Base-by-base conservation (phyloP, 805 yeast species). In the Myxozyma sirexii region DNA sequence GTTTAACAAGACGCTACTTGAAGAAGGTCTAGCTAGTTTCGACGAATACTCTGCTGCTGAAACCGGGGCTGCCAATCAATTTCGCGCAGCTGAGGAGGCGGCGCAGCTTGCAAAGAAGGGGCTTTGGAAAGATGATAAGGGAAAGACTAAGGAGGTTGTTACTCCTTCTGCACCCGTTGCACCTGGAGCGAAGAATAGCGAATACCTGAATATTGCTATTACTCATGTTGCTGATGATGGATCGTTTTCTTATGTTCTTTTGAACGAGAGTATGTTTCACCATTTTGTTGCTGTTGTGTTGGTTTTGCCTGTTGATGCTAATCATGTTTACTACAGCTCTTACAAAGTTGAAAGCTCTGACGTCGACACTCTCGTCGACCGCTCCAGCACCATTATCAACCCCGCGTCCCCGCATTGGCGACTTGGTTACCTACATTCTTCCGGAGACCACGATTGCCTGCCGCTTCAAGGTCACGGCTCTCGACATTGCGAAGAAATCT, bases 41-140 rank as follows among this genome's bases (percentile, higher is more conserved):
- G 93, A 89, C 68, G 89, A 82, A 52, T 79, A 81, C 53, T 86
- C 93, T 1, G 82, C 87, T 6, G 81, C 81, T 50, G 57, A 54
- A 17, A 83, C 87, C 52, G 81, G 84, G 41, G 82, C 76, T 66
- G 82, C 77, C 47, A 68, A 78, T 33, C 84, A 82, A 57, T 78
- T 90, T 31, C 72, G 76, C 46, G 82, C 78, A 24, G 89, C 91
- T 10, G 87, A 88, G 72, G 83, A 79, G 31, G 70, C 69, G 8
- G 96, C 97, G 1, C 80, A 80, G 69, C 67, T 68, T 0, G 74
- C 72, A 33, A 80, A 79, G 67, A 71, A 78, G 65, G 96, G 96
- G 15, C 48, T 89, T 4, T 90, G 97, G 97, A 72, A 74, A 29
- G 71, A 82, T 65, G 86, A 81, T 69, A 84, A 79, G 56, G 71